A percentile compares a stretch with the other conserved stretches of the same genome.
phyloP scores from a whole-genome alignment of 139 green algal genomes.

The Closterium sp. region DNA sequence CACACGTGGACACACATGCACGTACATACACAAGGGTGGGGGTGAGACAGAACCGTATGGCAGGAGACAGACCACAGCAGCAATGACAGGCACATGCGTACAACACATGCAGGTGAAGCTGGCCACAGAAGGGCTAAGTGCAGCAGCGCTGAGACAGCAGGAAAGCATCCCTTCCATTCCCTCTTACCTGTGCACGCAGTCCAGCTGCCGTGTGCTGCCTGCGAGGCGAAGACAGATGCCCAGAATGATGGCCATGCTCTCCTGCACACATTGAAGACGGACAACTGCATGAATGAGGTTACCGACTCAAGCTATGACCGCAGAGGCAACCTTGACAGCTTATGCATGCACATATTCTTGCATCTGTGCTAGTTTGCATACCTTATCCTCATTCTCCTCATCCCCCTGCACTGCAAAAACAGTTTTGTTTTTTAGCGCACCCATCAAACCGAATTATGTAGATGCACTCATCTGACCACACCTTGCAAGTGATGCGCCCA shows the following conservation, averaged over 20 bases:
- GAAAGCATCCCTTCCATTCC: not conserved
- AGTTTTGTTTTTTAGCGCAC: no score
- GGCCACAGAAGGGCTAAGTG: no score
- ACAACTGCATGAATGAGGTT: not conserved
- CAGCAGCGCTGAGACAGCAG: no score
- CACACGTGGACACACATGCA: not conserved
- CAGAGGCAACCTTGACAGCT: not conserved
- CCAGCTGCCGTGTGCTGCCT: constrained; percentile 1
- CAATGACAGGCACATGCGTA: not conserved
- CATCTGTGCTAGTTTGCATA: not conserved
- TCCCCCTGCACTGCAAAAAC: not conserved
- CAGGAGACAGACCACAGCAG: not conserved
- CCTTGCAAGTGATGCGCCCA: no score
- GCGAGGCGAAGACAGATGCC: constrained; percentile 44
- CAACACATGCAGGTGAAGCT: no score
- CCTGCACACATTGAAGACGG: constrained; percentile 15
- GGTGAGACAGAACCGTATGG: not conserved
- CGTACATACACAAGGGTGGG: not conserved
- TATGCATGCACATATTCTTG: not conserved
- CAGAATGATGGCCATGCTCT: constrained; percentile 33
- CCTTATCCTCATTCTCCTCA: not conserved
- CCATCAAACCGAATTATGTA: no score
- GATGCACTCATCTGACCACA: no score
- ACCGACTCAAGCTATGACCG: not conserved
- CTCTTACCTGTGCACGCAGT: constrained; percentile 29